phyloP scores from a whole-genome alignment of 352 stramenopile genomes.

The Phytophthora macrochlamydospora region DNA sequence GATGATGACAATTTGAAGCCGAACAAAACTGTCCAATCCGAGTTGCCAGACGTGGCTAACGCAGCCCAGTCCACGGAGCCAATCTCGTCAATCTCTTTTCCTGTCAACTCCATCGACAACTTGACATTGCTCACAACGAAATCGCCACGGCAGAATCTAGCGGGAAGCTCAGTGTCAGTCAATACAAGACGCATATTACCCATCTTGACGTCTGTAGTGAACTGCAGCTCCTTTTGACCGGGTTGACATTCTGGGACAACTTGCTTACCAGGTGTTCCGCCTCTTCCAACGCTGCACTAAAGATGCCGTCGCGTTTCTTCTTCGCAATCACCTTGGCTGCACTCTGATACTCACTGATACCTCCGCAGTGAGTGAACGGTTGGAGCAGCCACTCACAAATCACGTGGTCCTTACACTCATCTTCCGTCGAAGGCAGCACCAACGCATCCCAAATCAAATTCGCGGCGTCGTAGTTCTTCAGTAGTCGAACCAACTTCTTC shows the following conservation, averaged over 20 bases:
- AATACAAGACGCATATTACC: slow-evolving; percentile 69
- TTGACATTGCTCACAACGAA: slow-evolving; percentile 73
- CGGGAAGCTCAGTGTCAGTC: slow-evolving; percentile 60
- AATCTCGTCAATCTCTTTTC: slow-evolving; percentile 60
- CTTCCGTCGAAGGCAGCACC: slow-evolving; percentile 49
- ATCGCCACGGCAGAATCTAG: slow-evolving; percentile 57
- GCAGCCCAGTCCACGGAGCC: slow-evolving; percentile 54
- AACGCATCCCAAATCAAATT: slow-evolving; percentile 67
- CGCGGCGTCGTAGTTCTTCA: slow-evolving; percentile 75
- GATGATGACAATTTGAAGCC: slow-evolving; percentile 71
- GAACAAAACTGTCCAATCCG: slow-evolving; percentile 65
- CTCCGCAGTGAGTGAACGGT: slow-evolving; percentile 65
- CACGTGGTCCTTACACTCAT: slow-evolving; percentile 36
- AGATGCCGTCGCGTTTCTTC: slow-evolving; percentile 72
- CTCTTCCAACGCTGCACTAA: slow-evolving; percentile 57
- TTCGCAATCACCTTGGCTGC: slow-evolving; percentile 66
- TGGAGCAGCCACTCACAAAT: slow-evolving; percentile 66
- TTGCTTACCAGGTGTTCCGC: slow-evolving; percentile 61
- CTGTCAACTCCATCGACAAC: slow-evolving; percentile 55
- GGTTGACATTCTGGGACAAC: slow-evolving; percentile 37
- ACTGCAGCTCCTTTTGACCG: slow-evolving; percentile 62
- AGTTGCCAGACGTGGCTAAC: slow-evolving; percentile 58
- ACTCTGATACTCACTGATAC: slow-evolving; percentile 74
- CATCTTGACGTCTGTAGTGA: slow-evolving; percentile 67
- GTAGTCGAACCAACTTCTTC: slow-evolving; percentile 72